Percentiles rank a stretch among this genome's conserved stretches.
Conservation (phyloP, 1,284 basidiomycete genomes). For the Sanghuangporus baumii region DNA sequence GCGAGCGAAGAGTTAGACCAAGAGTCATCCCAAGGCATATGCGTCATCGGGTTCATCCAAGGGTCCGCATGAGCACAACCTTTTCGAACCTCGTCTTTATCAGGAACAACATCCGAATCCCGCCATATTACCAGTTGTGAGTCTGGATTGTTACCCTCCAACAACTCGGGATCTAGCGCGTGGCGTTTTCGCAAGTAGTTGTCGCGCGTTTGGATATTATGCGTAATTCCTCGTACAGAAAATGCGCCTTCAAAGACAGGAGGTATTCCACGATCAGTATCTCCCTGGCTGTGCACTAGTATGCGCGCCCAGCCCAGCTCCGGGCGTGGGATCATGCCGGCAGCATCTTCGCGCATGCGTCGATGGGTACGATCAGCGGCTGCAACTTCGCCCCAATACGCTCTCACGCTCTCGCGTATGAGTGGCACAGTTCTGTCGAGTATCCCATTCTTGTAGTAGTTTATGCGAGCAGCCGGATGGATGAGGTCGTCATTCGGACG, state of each 20-base stretch:
- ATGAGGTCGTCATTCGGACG: constrained; percentile 71
- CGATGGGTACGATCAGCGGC: constrained; percentile 40
- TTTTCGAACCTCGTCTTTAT: constrained; percentile 37
- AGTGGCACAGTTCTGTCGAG: constrained; percentile 46
- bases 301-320: constrained; percentile 69
- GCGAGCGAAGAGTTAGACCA: constrained; percentile 26
- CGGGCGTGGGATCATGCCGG: constrained; percentile 39
- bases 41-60: constrained; percentile 50
- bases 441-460: constrained; percentile 50
- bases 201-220: constrained; percentile 70
- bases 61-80: constrained; percentile 70
- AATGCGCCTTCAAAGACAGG: constrained; percentile 78
- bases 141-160: constrained; percentile 33
- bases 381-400: constrained; percentile 69
- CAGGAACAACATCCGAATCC: constrained; percentile 57
- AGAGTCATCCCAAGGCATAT: constrained; percentile 26
- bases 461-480: constrained; percentile 69
- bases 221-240: constrained; percentile 57
- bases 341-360: constrained; percentile 57
- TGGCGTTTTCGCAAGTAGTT: constrained; percentile 63
- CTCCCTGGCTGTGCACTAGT: constrained; percentile 63
- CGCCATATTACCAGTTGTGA: constrained; percentile 64
- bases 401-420: constrained; percentile 48
- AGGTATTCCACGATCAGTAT: constrained; percentile 37
- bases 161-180: constrained; percentile 45